phyloP scores from a whole-genome alignment of 257 asterid species.

The Gynochthodes officinalis region DNA sequence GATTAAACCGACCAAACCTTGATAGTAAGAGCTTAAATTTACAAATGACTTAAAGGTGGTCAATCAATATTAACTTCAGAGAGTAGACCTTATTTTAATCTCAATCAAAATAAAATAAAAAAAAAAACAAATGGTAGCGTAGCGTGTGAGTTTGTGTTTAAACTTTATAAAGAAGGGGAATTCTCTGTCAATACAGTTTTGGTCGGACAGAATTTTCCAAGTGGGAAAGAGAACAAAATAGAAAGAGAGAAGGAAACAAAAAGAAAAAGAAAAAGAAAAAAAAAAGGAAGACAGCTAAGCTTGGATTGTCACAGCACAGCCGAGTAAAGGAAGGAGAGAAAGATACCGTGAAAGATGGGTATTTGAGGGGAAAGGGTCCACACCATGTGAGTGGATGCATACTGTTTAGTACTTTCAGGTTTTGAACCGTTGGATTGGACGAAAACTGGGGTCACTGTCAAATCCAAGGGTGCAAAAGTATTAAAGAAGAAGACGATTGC shows the following conservation, averaged over 20 bases:
- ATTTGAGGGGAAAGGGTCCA: constrained; percentile 25
- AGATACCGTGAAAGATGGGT: constrained; percentile 17
- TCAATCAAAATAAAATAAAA: no score
- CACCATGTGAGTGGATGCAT: constrained; percentile 30
- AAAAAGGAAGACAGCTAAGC: constrained; percentile 41
- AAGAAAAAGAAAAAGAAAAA: neutral
- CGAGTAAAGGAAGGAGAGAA: neutral
- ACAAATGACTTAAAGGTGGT: neutral
- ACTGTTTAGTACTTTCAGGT: neutral
- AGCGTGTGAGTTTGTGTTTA: constrained; percentile 2
- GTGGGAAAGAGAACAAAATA: neutral
- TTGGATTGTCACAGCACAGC: neutral
- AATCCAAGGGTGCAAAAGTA: constrained; percentile 16
- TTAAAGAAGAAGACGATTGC: no score
- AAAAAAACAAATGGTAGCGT: neutral
- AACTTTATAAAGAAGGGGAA: no score
- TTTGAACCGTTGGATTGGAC: constrained; percentile 36
- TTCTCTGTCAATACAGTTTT: neutral
- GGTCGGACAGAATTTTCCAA: neutral
- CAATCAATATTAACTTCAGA: constrained; percentile 4
- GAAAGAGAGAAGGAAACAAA: neutral
- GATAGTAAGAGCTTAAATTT: neutral
- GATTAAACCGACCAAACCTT: no score
- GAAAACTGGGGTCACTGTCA: constrained; percentile 2
- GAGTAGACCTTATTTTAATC: no score